phyloP scores from a whole-genome alignment of 306 rosid genomes.

The Vigna hirtella region DNA sequence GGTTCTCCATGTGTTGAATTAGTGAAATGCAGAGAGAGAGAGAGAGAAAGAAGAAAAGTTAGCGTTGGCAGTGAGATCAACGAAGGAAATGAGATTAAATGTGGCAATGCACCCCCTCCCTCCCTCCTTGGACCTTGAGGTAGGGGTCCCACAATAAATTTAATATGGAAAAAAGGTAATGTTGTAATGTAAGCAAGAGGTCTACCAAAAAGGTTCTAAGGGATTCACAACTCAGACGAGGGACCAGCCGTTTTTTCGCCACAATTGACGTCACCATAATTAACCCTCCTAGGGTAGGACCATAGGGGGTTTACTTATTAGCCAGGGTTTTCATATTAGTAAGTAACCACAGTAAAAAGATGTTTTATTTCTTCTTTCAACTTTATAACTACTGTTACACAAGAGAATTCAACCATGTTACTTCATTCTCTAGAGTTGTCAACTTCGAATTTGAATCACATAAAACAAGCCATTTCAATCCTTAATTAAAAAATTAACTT shows the following conservation, averaged over 20 bases:
- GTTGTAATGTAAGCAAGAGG: background rate
- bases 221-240: background rate
- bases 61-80: background rate
- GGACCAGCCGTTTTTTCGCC: slow-evolving; percentile 39
- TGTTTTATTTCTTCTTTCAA: too few relatives aligned
- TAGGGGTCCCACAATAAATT: slow-evolving; percentile 37
- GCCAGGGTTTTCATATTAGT: background rate
- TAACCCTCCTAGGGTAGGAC: background rate
- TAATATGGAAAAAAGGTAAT: background rate
- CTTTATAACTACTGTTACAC: too few relatives aligned
- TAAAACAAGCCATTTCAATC: background rate
- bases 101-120: slow-evolving; percentile 30
- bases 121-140: slow-evolving; percentile 42
- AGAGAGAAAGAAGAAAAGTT: background rate
- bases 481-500: too few relatives aligned
- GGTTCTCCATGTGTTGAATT: slow-evolving; percentile 40
- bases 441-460: background rate
- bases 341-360: too few relatives aligned
- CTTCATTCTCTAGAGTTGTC: too few relatives aligned
- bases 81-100: slow-evolving; percentile 23
- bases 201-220: background rate
- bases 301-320: background rate
- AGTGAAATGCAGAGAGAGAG: background rate
- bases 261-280: slow-evolving; percentile 33
- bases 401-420: background rate